Evolutionary conservation across 2,329 filamentous ascomycete genomes (phyloP).

Genomic region (Septoria petroselini): DNA sequence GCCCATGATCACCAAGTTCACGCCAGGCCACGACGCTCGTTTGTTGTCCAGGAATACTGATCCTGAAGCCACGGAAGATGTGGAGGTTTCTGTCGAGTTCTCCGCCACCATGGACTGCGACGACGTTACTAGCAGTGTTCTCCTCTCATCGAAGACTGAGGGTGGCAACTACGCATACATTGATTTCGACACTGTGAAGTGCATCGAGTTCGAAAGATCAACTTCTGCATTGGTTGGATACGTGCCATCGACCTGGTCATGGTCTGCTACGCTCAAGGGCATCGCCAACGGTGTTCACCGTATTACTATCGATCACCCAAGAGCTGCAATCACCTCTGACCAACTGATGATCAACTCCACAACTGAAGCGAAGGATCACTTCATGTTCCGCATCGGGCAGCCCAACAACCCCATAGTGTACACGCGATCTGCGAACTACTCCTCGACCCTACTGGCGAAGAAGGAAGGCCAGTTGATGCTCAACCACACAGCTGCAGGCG

Average conservation of each 20-base stretch:
- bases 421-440: slow-evolving; percentile 55
- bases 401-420: slow-evolving; percentile 58
- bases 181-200: slow-evolving; percentile 45
- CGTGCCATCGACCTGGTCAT: slow-evolving; percentile 54
- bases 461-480: slow-evolving; percentile 11
- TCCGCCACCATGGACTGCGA: slow-evolving; percentile 59
- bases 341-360: slow-evolving; percentile 37
- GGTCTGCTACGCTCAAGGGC: slow-evolving; percentile 51
- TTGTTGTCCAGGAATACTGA: slow-evolving; percentile 51
- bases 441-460: slow-evolving; percentile 36
- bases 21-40: slow-evolving; percentile 58
- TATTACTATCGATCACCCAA: slow-evolving; percentile 55
- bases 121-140: slow-evolving; percentile 49
- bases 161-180: slow-evolving; percentile 45
- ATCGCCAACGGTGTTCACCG: slow-evolving; percentile 60
- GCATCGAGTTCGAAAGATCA: slow-evolving; percentile 33
- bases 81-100: slow-evolving; percentile 55
- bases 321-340: slow-evolving; percentile 35
- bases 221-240: slow-evolving; percentile 39
- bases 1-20: slow-evolving; percentile 58
- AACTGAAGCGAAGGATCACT: slow-evolving; percentile 55
- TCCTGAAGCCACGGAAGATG: slow-evolving; percentile 30
- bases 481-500: slow-evolving; percentile 57
- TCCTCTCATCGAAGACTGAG: slow-evolving; percentile 52
- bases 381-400: slow-evolving; percentile 58